Base-by-base conservation (phyloP, 257 asterid genomes). In the Ligustrum vulgare region DNA sequence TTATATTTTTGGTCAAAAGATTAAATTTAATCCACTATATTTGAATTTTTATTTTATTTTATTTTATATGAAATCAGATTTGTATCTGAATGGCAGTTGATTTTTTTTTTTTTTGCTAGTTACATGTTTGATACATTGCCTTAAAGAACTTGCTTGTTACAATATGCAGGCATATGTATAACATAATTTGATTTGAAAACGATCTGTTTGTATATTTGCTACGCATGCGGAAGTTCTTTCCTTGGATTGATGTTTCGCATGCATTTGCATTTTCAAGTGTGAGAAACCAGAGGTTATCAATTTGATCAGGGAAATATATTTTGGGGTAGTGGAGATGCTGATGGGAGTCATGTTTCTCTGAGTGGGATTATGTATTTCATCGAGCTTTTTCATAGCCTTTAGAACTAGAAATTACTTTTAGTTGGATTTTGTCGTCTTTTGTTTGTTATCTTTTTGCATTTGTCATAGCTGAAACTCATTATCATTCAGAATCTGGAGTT, bases 121-220 rank as follows among this genome's bases (percentile, higher is more conserved):
- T 23, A 77, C 62, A 1, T 84, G 67, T 83, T 87, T 71, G 89
- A 80, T 79, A 75, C 80, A 83, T 72, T 81, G 81, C 82, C 74
- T 75, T 41, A 39, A 56, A 47, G 74, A 45, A 33, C 22, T 39
- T 41, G 13, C 1, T 3, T 13, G 7, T 7, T 75, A 33, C 69
- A 22, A 60, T 60, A 60, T 60, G 15, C 33, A 22, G 0, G 67
- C 67, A 25, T 60, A 23, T 25, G 67, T 60, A 8, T 60, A 60
- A 22, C 54, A 45, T 39, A 9, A 11, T 39, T 13, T 10, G 47
- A 39, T 39, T 39, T 9, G 2, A 39, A 10, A 3, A 39, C 11
- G 47, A 39, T 39, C 3, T 39, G 11, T 39, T 10, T 39, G 4
- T 39, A 15, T 11, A 39, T 39, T 39, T 39, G 15, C 15, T 39